Percentiles rank a stretch among this genome's conserved stretches.
phyloP scores from a whole-genome alignment of 2,329 filamentous ascomycete genomes.

The Penicillium janthinellum region DNA sequence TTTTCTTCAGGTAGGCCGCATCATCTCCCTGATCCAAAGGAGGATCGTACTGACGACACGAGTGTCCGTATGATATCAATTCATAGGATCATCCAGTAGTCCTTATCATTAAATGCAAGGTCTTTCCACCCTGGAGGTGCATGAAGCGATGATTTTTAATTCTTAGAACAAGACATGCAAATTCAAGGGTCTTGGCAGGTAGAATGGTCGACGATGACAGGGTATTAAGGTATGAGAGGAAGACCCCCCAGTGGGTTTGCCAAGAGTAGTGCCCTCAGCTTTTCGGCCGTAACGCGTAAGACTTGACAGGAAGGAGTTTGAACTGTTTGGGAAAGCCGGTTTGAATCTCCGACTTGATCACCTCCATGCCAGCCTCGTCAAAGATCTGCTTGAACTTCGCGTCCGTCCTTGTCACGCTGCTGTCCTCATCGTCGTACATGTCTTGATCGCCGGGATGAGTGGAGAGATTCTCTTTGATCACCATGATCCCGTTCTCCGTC shows the following conservation, averaged over 20 bases:
- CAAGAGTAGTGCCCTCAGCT: constrained; percentile 5
- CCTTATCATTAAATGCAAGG: neutral
- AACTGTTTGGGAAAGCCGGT: constrained; percentile 65
- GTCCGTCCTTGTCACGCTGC: constrained; percentile 76
- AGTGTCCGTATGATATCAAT: neutral
- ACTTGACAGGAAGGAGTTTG: constrained; percentile 70
- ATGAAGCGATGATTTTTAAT: neutral
- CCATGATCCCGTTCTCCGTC: constrained; percentile 52
- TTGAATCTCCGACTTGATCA: constrained; percentile 74
- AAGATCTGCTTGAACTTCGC: constrained; percentile 72
- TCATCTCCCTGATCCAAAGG: neutral
- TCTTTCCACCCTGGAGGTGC: too few relatives aligned
- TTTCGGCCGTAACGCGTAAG: constrained; percentile 71
- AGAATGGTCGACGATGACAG: neutral
- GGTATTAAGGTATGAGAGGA: neutral
- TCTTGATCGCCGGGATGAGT: constrained; percentile 59
- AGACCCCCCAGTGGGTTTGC: neutral
- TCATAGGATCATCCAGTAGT: neutral
- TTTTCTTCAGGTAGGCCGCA: neutral
- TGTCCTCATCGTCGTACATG: constrained; percentile 74
- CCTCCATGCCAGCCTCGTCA: constrained; percentile 63
- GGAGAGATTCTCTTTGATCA: constrained; percentile 80
- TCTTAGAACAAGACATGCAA: neutral
- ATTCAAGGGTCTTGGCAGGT: neutral
- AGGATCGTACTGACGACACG: neutral